Conservation (phyloP, 441 rosid species). For the Populus tomentosa region DNA sequence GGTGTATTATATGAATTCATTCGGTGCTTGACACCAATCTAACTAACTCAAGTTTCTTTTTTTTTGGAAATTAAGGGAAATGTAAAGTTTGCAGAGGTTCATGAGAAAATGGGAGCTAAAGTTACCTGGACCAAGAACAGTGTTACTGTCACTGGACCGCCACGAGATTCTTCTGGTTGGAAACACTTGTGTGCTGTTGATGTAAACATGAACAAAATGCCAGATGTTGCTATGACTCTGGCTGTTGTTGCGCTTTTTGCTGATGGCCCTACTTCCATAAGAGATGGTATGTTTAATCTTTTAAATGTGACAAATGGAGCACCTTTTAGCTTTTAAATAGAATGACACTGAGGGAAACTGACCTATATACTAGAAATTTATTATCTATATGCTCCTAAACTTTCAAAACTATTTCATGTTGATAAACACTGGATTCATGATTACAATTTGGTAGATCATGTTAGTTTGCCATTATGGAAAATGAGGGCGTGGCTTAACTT, state of each 20-base stretch:
- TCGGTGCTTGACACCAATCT: not conserved
- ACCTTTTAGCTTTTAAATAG: slow-evolving; percentile 1
- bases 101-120: slow-evolving; percentile 92
- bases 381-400: not conserved
- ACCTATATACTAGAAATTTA: not conserved
- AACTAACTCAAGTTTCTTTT: slow-evolving; percentile 22
- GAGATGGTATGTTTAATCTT: slow-evolving; percentile 60
- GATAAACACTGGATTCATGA: not conserved
- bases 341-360: not conserved
- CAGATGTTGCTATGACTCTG: slow-evolving; percentile 97
- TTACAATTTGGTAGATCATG: not conserved
- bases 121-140: slow-evolving; percentile 89
- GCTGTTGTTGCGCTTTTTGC: slow-evolving; percentile 95
- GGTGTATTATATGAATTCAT: not conserved
- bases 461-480: not conserved
- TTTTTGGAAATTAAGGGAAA: slow-evolving; percentile 57
- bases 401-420: not conserved
- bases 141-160: slow-evolving; percentile 86
- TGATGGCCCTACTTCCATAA: slow-evolving; percentile 90
- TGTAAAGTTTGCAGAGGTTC: slow-evolving; percentile 90
- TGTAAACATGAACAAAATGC: slow-evolving; percentile 99
- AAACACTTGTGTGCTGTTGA: slow-evolving; percentile 74
- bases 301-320: not conserved
- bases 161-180: slow-evolving; percentile 60
- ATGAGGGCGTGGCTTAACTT: not conserved